These are phyloP conservation scores for Pseudevernia furfuracea DNA, from an alignment of 495 filamentous ascomycete species.

Conservation along the genomic window DNA sequence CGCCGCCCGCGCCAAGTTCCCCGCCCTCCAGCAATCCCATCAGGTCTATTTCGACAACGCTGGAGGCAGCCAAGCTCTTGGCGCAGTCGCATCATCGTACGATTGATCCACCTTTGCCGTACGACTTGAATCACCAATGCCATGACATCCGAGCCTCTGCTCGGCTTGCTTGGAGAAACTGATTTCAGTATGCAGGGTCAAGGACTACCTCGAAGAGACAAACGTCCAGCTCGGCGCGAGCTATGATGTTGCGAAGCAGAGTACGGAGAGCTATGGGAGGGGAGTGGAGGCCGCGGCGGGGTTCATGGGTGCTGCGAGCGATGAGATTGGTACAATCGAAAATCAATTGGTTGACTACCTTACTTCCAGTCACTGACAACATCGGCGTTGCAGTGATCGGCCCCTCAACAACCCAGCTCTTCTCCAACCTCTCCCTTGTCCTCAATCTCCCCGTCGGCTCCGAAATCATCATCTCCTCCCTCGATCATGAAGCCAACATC, in stretches of 20 bases:
- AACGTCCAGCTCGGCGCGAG: slow-evolving; percentile 68
- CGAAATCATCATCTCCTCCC: slow-evolving; percentile 57
- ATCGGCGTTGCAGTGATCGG: slow-evolving; percentile 44
- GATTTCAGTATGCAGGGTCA: slow-evolving; percentile 32
- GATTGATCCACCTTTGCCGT: slow-evolving; percentile 20
- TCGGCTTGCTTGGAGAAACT: slow-evolving; percentile 3
- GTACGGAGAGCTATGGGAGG: slow-evolving; percentile 46
- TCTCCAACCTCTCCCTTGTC: slow-evolving; percentile 59
- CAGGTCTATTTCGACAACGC: slow-evolving; percentile 72
- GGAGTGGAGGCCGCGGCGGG: slow-evolving; percentile 55
- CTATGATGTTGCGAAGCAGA: slow-evolving; percentile 47
- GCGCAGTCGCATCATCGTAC: slow-evolving; percentile 57
- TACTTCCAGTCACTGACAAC: slow-evolving; percentile 21
- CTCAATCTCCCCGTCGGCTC: slow-evolving; percentile 50
- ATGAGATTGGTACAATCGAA: slow-evolving; percentile 48
- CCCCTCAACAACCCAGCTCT: slow-evolving; percentile 62
- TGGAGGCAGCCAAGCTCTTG: slow-evolving; percentile 62
- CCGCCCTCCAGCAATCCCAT: slow-evolving; percentile 49
- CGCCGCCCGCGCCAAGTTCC: slow-evolving; percentile 53
- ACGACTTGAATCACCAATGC: slow-evolving; percentile 2
- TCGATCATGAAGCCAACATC: slow-evolving; percentile 69
- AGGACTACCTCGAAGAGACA: slow-evolving; percentile 54
- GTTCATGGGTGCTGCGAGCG: slow-evolving; percentile 57
- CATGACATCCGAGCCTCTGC: slow-evolving; percentile 5
- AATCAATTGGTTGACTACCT: slow-evolving; percentile 9